Conservation (phyloP, 176 grass and related monocot species). For the Leersia perrieri region DNA sequence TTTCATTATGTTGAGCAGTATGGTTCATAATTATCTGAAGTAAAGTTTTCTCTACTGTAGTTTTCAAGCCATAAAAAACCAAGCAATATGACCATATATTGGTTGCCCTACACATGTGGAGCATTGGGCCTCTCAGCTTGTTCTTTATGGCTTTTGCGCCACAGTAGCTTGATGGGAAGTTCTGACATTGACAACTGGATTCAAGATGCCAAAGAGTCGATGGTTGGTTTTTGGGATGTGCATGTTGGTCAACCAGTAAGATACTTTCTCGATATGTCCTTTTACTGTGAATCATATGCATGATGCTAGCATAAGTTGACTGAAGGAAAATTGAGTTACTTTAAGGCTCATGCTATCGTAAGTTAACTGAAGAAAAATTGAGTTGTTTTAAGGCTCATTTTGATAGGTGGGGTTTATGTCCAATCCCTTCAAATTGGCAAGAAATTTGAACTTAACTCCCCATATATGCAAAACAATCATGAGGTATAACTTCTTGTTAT, state of each 20-base stretch:
- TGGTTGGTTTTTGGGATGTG: constrained; percentile 70
- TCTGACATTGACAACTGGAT: constrained; percentile 94
- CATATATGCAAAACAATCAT: not conserved
- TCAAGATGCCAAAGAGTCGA: constrained; percentile 76
- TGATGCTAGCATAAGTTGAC: not conserved
- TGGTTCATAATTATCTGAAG: not conserved
- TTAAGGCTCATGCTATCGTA: constrained; percentile 5
- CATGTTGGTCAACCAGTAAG: constrained; percentile 76
- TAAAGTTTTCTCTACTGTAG: constrained; percentile 32
- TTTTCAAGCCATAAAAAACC: constrained; percentile 69
- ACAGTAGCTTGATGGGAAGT: constrained; percentile 98
- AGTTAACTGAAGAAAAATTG: constrained; percentile 9
- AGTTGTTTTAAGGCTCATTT: constrained; percentile 23
- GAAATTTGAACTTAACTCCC: not conserved
- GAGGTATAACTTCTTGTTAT: not conserved
- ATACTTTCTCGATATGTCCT: constrained; percentile 11
- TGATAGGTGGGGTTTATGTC: not conserved
- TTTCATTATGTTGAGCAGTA: not conserved
- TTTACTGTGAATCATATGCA: constrained; percentile 6
- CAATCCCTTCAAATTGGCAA: not conserved
- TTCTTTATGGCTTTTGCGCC: constrained; percentile 84
- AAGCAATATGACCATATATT: constrained; percentile 60
- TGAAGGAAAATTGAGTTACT: constrained; percentile 11
- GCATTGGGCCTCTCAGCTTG: constrained; percentile 82
- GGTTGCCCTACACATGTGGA: constrained; percentile 88